Evolutionary conservation across 805 yeast genomes (phyloP), one percentile per base, ranked within the genome.

Genomic region (Kluyveromyces nonfermentans): DNA sequence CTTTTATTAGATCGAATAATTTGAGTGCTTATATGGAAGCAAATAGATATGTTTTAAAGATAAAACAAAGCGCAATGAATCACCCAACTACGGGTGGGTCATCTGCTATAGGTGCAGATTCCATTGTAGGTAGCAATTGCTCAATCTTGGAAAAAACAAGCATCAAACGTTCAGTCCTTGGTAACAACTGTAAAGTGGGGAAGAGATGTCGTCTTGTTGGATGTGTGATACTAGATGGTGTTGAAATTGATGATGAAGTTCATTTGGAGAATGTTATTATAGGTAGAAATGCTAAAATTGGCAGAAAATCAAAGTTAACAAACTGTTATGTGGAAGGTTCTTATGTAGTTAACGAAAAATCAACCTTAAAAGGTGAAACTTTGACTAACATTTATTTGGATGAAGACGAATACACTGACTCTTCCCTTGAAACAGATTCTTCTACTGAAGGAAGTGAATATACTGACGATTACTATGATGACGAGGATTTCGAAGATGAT

Each of bases 321-420:
- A 82, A 82, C 53, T 90, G 96, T 70, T 81, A 85, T 49, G 82
- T 93, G 20, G 97, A 89, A 62, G 85, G 94, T 8, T 70, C 79
- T 1, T 86, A 80, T 59, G 70, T 69, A 16, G 89, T 93, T 18
- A 70, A 75, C 2, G 68, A 75, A 53, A 79, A 80, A 42, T 57
- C 68, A 12, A 57, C 52, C 17, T 47, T 74, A 21, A 80, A 80
- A 63, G 82, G 82, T 48, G 85, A 80, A 52, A 77, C 79, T 0
- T 64, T 80, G 44, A 63, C 64, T 55, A 69, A 62, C 21, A 49
- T 63, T 38, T 59, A 56, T 48, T 43, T 52, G 21, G 54, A 54
- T 8, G 59, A 54, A 12, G 54, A 52, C 10, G 54, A 43, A 18
- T 43, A 30, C 36, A 56, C 55, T 32, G 63, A 59, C 30, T 59